Percentiles rank a stretch among this genome's conserved stretches.
Evolutionary conservation across 1,284 basidiomycete species (phyloP).

Genomic region (Clitocybe nebularis): DNA sequence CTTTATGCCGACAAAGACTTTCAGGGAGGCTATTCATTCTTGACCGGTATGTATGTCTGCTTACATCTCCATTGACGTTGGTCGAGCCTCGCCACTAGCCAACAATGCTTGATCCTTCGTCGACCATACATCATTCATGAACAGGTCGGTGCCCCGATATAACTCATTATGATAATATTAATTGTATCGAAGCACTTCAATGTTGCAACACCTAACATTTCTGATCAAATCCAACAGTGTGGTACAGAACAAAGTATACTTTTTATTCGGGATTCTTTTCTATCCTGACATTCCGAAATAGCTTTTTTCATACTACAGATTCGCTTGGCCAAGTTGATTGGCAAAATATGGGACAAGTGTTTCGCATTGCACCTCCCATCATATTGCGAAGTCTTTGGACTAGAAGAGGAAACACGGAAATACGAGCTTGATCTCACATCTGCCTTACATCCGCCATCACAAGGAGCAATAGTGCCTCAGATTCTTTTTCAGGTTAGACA

Average conservation of each 20-base stretch:
- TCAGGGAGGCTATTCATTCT: constrained; percentile 13
- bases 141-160: constrained; percentile 4
- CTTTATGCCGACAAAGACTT: not conserved
- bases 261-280: not conserved
- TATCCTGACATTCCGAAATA: constrained; percentile 4
- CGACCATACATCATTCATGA: constrained; percentile 14
- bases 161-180: not conserved
- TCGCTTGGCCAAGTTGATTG: constrained; percentile 14
- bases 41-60: constrained; percentile 6
- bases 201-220: constrained; percentile 7
- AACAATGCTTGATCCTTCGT: constrained; percentile 10
- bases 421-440: constrained; percentile 14
- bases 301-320: constrained; percentile 17
- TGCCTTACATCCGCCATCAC: constrained; percentile 9
- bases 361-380: constrained; percentile 5
- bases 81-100: constrained; percentile 1
- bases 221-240: constrained; percentile 8
- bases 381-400: constrained; percentile 4
- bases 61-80: not conserved
- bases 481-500: constrained; percentile 9
- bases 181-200: constrained; percentile 10
- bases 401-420: constrained; percentile 13
- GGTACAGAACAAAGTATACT: constrained; percentile 13
- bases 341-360: constrained; percentile 13
- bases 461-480: constrained; percentile 4